A percentile compares a stretch with the other conserved stretches of the same genome.
Conservation (phyloP, 2,329 filamentous ascomycete species). For the Zopfia rhizophila region DNA sequence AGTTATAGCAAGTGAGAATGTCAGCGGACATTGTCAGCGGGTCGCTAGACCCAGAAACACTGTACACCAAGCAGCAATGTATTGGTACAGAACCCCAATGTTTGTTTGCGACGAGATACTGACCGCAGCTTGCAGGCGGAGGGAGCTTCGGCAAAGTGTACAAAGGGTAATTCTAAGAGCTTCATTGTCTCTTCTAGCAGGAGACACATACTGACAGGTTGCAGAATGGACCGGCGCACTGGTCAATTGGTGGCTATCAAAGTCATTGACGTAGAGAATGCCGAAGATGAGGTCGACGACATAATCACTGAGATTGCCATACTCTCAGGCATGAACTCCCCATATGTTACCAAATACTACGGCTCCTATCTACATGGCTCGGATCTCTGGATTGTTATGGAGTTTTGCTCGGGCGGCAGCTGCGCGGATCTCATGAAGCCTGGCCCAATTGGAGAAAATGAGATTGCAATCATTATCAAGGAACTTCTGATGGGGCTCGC, state of each 20-base stretch:
- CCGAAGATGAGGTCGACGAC: slow-evolving; percentile 98
- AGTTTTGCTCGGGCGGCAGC: slow-evolving; percentile 96
- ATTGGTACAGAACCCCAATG: slow-evolving; percentile 45
- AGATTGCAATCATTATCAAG: slow-evolving; percentile 93
- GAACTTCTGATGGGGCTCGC: slow-evolving; percentile 91
- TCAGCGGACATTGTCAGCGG: slow-evolving; percentile 54
- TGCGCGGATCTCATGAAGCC: slow-evolving; percentile 97
- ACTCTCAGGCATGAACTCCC: slow-evolving; percentile 92
- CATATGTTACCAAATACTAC: slow-evolving; percentile 97
- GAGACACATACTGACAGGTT: slow-evolving; percentile 8
- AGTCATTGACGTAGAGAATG: slow-evolving; percentile 98
- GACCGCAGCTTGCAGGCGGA: slow-evolving; percentile 70
- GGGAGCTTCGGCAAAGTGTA: slow-evolving; percentile 99
- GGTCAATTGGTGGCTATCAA: slow-evolving; percentile 98
- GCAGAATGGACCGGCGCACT: slow-evolving; percentile 88
- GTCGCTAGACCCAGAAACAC: slow-evolving; percentile 81
- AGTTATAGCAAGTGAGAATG: slow-evolving; percentile 6
- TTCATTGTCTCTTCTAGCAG: slow-evolving; percentile 14
- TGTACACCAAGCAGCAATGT: slow-evolving; percentile 82
- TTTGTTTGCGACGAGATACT: slow-evolving; percentile 6
- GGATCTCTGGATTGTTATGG: slow-evolving; percentile 99
- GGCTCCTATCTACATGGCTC: slow-evolving; percentile 96
- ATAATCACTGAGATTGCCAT: slow-evolving; percentile 99
- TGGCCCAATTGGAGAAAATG: slow-evolving; percentile 89
- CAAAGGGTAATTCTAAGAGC: slow-evolving; percentile 78